A percentile compares a stretch with the other conserved stretches of the same genome.
Conservation (phyloP, 2,329 filamentous ascomycete species). For the Ustulina deusta region DNA sequence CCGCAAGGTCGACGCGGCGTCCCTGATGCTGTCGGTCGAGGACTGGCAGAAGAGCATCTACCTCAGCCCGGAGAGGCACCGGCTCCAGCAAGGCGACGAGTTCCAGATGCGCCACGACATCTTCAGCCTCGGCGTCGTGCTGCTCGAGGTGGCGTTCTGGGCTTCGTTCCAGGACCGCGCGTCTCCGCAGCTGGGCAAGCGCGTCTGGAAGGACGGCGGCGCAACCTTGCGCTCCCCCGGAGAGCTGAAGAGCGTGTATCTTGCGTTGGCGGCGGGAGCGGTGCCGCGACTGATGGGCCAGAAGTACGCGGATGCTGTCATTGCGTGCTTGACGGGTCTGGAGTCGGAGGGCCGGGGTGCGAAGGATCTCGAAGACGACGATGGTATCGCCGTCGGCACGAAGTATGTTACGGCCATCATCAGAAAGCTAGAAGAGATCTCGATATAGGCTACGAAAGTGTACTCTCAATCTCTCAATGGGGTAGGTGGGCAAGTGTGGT, state of each 20-base stretch:
- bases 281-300: background rate
- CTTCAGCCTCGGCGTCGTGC: background rate
- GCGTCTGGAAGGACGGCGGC: background rate
- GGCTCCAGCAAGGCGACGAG: background rate
- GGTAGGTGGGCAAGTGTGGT: background rate
- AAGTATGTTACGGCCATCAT: background rate
- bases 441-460: background rate
- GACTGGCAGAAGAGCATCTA: constrained; percentile 4
- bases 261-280: background rate
- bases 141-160: constrained; percentile 1
- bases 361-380: background rate
- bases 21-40: background rate
- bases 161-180: background rate
- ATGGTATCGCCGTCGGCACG: background rate
- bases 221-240: background rate
- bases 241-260: background rate
- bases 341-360: background rate
- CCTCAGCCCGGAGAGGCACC: background rate
- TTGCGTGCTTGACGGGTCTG: background rate
- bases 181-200: background rate
- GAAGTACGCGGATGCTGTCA: background rate
- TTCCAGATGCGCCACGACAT: constrained; percentile 5
- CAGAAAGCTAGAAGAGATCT: constrained; percentile 2
- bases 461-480: background rate
- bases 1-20: background rate